Evolutionary conservation across 75 land plant genomes (phyloP).

Genomic region (Cupressus sempervirens): DNA sequence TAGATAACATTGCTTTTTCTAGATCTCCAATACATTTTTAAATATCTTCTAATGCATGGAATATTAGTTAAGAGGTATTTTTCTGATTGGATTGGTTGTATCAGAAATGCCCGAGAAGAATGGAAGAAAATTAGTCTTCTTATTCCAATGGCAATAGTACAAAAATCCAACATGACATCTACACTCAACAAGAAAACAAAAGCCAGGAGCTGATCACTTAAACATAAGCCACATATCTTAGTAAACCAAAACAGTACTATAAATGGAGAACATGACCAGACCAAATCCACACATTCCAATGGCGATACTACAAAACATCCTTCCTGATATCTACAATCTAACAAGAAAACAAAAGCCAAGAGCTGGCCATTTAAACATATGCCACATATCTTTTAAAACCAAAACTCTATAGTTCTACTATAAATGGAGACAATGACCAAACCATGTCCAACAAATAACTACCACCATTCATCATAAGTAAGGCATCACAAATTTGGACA

Average conservation of each 20-base stretch:
- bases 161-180: not conserved
- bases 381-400: too few relatives aligned
- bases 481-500: not conserved
- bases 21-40: not conserved
- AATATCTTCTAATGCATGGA: not conserved
- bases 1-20: too few relatives aligned
- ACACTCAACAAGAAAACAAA: not conserved
- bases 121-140: not conserved
- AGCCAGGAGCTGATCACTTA: not conserved
- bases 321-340: not conserved
- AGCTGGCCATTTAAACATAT: too few relatives aligned
- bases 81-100: not conserved
- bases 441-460: not conserved
- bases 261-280: not conserved
- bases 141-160: not conserved
- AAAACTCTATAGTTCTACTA: too few relatives aligned
- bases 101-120: not conserved
- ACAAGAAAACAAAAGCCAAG: too few relatives aligned
- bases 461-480: not conserved
- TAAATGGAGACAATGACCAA: not conserved
- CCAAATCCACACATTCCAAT: not conserved
- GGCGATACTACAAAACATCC: not conserved
- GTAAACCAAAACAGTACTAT: not conserved
- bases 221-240: not conserved
- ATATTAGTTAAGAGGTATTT: not conserved